Base-by-base conservation (phyloP, 1,284 basidiomycete species). In the Ceratobasidium sp. region DNA sequence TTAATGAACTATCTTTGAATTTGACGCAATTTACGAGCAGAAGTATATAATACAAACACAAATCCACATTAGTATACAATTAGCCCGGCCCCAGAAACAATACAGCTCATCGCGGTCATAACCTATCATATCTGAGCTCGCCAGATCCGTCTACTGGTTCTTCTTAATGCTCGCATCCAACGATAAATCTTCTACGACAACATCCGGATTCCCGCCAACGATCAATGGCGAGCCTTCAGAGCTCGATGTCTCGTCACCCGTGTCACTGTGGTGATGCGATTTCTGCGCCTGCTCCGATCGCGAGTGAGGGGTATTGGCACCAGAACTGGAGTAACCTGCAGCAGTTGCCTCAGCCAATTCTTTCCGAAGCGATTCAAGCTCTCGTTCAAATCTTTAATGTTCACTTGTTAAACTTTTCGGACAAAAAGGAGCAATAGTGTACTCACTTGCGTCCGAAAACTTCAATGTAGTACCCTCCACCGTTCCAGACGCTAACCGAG, bases 381-480 rank as follows among this genome's bases (percentile, higher is more conserved):
- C 94, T 43, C 92, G 88, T 79, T 96, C 94, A 77, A 97, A 97
- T 79, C 93, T 94, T 36, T 9, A 30, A 50, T 18, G 71, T 59
- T 65, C 12, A 45, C 43, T 67, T 2, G 28, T 67, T 23, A 62
- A 36, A 65, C 30, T 76, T 28, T 6, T 21, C 2, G 12, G 21
- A 10, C 12, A 14, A 4, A n/a, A 72, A 10, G 18, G n/a, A 21
- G 8, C 36, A 14, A 6, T 14, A n/a, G 52, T 73, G 45, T 41
- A 86, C 92, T 76, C 75, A 94, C 93, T 96, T 96, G 81, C 94
- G 88, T 43, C 94, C 94, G 79, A 96, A 97, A 36, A 97, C 94
- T 79, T 98, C 96, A 74, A 97, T 95, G 80, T 97, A 97, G 84
- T 88, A 94, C 9, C 88, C 92, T 74, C 86, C 93, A 64, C 88